phyloP scores from a whole-genome alignment of 495 filamentous ascomycete genomes.

The Talaromyces ruber region DNA sequence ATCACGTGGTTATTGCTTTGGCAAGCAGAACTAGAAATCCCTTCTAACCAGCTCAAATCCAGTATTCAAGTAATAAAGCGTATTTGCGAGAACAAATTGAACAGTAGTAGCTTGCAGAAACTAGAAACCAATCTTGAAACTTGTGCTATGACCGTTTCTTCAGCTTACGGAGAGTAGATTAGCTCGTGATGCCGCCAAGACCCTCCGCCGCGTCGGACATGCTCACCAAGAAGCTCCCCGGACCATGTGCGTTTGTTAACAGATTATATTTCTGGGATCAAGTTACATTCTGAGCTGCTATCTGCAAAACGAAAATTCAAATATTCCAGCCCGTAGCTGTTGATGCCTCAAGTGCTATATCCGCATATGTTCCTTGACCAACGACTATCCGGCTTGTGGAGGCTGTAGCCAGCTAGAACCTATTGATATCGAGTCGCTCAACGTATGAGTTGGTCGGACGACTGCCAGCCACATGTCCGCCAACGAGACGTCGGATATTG shows the following conservation, averaged over 20 bases:
- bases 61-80: background rate
- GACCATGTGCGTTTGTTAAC: background rate
- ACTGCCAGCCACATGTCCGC: conserved; percentile 31
- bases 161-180: background rate
- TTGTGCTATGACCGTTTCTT: background rate
- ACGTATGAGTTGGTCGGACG: background rate
- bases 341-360: background rate
- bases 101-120: background rate
- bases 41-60: background rate
- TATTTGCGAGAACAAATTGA: background rate
- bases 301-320: background rate
- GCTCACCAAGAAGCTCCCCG: background rate
- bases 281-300: background rate
- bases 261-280: background rate
- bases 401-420: background rate
- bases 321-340: background rate
- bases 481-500: conserved; percentile 25
- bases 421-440: background rate
- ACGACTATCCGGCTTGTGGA: background rate
- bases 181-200: background rate
- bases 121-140: background rate
- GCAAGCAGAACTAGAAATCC: background rate
- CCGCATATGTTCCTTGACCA: background rate
- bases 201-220: background rate
- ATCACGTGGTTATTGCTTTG: background rate